Base-by-base conservation (phyloP, 805 yeast genomes). In the Millerago galiae region DNA sequence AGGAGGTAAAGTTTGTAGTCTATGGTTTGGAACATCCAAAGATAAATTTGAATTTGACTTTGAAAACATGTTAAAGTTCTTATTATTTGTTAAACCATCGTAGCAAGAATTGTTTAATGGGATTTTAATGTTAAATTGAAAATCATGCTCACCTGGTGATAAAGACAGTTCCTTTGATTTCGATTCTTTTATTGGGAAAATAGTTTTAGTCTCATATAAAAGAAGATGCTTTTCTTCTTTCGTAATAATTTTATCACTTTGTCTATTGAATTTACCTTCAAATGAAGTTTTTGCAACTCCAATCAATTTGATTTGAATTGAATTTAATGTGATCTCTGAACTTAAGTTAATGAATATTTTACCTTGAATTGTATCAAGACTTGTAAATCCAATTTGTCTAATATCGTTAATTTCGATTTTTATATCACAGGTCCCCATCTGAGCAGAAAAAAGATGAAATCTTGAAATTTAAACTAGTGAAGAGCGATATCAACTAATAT, bases 161-260 rank as follows among this genome's bases (percentile, higher is more conserved):
- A 75, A 56, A 0, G 75, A 70, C 46, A 70, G 70, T 45, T 67
- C 75, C 45, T 69, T 70, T 10, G 27, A 3, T 2, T 73, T 52
- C 6, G 71, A 62, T 37, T 72, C 69, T n/a, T 59, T 62, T 0
- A 78, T 71, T 5, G 79, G 79, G 43, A 74, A 74, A 9, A 74
- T 76, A 1, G 71, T 62, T 14, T 49, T 35, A 1, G 75, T 63
- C 37, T 73, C 75, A 48, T 74, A 72, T 15, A 75, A 55, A 13
- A 74, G 56, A 37, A 62, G 59, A 50, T 75, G 81, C 42, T 37
- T 42, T 40, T 44, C 46, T 11, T 28, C 24, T 41, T 18, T 41
- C 32, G 33, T 37, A 26, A 24, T 33, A 34, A 5, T 41, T 47
- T 34, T 43, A 4, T 45, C 42, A 9, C 11, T 33, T 8, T 15